Conservation (phyloP, 306 rosid genomes). For the Mimosa bimucronata region DNA sequence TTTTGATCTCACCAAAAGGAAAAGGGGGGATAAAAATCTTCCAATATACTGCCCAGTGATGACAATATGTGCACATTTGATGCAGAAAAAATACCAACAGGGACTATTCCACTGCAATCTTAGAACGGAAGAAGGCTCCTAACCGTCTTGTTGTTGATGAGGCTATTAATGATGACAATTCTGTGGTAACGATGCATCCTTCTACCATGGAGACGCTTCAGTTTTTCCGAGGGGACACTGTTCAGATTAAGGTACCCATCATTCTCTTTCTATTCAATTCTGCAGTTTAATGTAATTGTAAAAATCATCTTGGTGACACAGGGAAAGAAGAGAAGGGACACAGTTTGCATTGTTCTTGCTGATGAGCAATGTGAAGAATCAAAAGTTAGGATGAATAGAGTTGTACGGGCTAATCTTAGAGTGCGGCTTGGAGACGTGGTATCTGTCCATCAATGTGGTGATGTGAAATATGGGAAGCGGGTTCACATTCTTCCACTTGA, state of each 20-base stretch:
- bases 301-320: constrained; percentile 28
- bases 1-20: neutral
- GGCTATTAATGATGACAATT: constrained; percentile 63
- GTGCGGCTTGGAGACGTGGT: constrained; percentile 70
- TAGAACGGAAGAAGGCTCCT: constrained; percentile 71
- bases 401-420: constrained; percentile 62
- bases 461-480: constrained; percentile 66
- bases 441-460: constrained; percentile 59
- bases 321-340: constrained; percentile 73
- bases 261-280: neutral
- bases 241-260: constrained; percentile 54
- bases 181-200: constrained; percentile 63
- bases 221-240: constrained; percentile 60
- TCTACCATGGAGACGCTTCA: constrained; percentile 63
- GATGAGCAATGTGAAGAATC: constrained; percentile 66
- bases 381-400: constrained; percentile 71
- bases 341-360: constrained; percentile 63
- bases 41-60: neutral
- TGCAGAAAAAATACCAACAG: constrained; percentile 43
- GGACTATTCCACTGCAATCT: constrained; percentile 66
- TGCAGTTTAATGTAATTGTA: constrained; percentile 4
- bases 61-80: constrained; percentile 14
- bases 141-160: constrained; percentile 69
- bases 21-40: neutral
- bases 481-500: constrained; percentile 70